These are phyloP conservation scores for Zelonia costaricensis DNA, from an alignment of 208 protist species.

Conservation along the genomic window DNA sequence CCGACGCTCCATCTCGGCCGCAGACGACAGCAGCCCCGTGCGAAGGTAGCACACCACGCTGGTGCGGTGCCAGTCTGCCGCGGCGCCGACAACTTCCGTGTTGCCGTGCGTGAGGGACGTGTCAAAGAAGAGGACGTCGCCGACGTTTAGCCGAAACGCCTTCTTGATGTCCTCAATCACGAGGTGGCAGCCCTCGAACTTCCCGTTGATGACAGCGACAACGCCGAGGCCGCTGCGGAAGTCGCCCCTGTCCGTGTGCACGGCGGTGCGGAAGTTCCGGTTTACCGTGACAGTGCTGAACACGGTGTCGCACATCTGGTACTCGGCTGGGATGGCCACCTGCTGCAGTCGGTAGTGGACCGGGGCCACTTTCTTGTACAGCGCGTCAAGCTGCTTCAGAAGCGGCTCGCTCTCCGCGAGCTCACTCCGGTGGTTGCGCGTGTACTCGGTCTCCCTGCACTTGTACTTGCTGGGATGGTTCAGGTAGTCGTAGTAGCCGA, in stretches of 20 bases:
- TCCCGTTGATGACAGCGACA: constrained; percentile 82
- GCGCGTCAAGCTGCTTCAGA: constrained; percentile 49
- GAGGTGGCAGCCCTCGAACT: constrained; percentile 87
- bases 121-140: constrained; percentile 92
- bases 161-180: constrained; percentile 75
- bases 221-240: constrained; percentile 82
- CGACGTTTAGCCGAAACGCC: constrained; percentile 70
- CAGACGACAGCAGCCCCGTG: constrained; percentile 73
- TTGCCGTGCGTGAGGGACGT: constrained; percentile 89
- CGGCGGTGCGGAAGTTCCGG: constrained; percentile 86
- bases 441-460: constrained; percentile 88
- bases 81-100: constrained; percentile 69
- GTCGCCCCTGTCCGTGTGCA: constrained; percentile 87
- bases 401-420: constrained; percentile 47
- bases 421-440: constrained; percentile 61
- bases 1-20: constrained; percentile 78
- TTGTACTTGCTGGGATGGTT: constrained; percentile 79
- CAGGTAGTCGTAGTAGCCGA: constrained; percentile 92
- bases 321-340: constrained; percentile 69
- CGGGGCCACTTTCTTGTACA: constrained; percentile 74
- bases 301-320: constrained; percentile 78
- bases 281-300: constrained; percentile 94
- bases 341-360: constrained; percentile 77
- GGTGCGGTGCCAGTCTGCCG: constrained; percentile 54
- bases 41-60: constrained; percentile 90